Evolutionary conservation across 2,329 filamentous ascomycete genomes (phyloP), one percentile per base, ranked within the genome.

Genomic region (Hansfordia pulvinata): DNA sequence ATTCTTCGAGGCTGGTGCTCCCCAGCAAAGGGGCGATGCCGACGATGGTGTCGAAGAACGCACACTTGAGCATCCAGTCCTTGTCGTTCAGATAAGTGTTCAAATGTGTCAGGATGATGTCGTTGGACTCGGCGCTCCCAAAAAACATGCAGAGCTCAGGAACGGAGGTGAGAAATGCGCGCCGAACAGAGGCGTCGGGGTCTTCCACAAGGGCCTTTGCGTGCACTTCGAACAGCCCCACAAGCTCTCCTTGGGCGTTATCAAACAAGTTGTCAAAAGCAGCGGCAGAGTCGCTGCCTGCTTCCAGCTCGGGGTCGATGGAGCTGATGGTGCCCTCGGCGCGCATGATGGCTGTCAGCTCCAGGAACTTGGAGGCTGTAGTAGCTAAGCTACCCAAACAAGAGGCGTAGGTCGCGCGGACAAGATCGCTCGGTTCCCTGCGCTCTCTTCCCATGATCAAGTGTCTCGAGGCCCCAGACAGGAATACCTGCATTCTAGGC

Each of bases 41-140:
- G 10, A 96, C 83, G 15, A 96, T 84, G 0, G 85, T 83, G 44
- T 93, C 86, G 43, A 98, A 94, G 47, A 96, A 96, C 3, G 88
- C 85, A 42, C 85, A 94, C 50, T 93, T 94, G 17, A 98, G 58
- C 49, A 84, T 84, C 90, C 90, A 98, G 47, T 98, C 86, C 21
- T 79, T 74, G 42, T 96, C 90, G 39, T 98, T 98, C 7, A 98
- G 58, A 42, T 98, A 98, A 0, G 90, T 98, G 45, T 96, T 96
- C 16, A 98, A 61, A 54, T 98, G 90, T 17, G 85, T 93, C 13
- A 98, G 60, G 10, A 98, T 76, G n/a, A 98, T 83, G 45, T 98
- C 90, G 47, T 92, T 94, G 2, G 88, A 80, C 43, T 85, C 79
- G n/a, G 76, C 69, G 33, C 81, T 86, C 3, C 84, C 85, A 39